A percentile compares a stretch with the other conserved stretches of the same genome.
Conservation (phyloP, 2,329 filamentous ascomycete genomes). For the Epichloe uncinata region DNA sequence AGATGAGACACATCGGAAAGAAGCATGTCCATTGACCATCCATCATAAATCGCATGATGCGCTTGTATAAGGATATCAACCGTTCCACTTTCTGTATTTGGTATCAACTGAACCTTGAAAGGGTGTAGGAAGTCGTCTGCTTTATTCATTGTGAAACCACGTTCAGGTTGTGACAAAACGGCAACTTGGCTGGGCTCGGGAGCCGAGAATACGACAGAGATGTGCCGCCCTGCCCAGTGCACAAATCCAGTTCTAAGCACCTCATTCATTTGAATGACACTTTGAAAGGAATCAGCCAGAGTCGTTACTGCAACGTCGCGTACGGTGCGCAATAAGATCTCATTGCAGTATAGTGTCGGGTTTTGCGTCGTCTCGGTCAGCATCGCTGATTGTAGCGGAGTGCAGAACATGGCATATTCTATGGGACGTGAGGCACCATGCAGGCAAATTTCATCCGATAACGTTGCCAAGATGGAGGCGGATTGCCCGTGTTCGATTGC, state of each 20-base stretch:
- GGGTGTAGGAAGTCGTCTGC: slow-evolving; percentile 38
- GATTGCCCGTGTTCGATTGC: neutral
- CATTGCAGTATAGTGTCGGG: slow-evolving; percentile 60
- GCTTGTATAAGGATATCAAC: slow-evolving; percentile 39
- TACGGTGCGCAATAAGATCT: slow-evolving; percentile 51
- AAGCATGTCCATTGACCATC: slow-evolving; percentile 78
- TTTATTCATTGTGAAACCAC: slow-evolving; percentile 26
- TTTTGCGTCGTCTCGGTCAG: slow-evolving; percentile 55
- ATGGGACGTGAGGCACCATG: neutral
- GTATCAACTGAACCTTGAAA: slow-evolving; percentile 43
- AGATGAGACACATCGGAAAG: slow-evolving; percentile 46
- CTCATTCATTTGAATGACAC: slow-evolving; percentile 42
- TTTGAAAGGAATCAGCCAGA: slow-evolving; percentile 35
- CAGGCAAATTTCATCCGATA: neutral
- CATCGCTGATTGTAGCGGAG: slow-evolving; percentile 67
- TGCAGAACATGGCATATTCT: slow-evolving; percentile 38
- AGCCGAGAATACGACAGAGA: slow-evolving; percentile 43
- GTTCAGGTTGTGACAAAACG: slow-evolving; percentile 17
- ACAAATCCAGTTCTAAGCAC: slow-evolving; percentile 65
- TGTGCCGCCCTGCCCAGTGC: slow-evolving; percentile 26
- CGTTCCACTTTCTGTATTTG: slow-evolving; percentile 8
- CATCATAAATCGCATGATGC: slow-evolving; percentile 81
- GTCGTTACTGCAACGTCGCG: slow-evolving; percentile 18
- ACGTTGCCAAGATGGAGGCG: neutral
- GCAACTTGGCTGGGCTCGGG: slow-evolving; percentile 29